A percentile compares a stretch with the other conserved stretches of the same genome.
phyloP scores from a whole-genome alignment of 495 filamentous ascomycete species.

The Podospora appendiculata region DNA sequence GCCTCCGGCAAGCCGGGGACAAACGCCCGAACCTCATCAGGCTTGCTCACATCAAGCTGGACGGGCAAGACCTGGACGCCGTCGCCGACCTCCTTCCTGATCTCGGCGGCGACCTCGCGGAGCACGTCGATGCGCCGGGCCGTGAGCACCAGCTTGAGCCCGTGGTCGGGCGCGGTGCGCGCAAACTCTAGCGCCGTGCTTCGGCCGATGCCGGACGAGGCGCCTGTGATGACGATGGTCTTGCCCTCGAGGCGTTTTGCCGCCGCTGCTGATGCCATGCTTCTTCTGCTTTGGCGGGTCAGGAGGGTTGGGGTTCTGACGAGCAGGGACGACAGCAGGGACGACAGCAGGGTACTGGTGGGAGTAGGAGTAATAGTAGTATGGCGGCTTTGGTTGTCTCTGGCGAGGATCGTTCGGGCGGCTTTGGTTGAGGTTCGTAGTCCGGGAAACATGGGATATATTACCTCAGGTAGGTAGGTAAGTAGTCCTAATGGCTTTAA shows the following conservation, averaged over 20 bases:
- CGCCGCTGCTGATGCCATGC: constrained; percentile 65
- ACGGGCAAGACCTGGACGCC: constrained; percentile 77
- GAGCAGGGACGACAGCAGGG: background rate
- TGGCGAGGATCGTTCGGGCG: no score
- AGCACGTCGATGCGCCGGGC: constrained; percentile 76
- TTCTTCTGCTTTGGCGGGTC: constrained; percentile 11
- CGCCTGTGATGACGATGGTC: constrained; percentile 87
- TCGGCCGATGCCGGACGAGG: constrained; percentile 86
- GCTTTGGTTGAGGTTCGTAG: no score
- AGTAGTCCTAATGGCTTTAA: no score
- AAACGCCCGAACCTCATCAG: constrained; percentile 68
- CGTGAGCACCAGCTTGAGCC: constrained; percentile 77
- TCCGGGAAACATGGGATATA: no score
- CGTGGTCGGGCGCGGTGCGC: constrained; percentile 64
- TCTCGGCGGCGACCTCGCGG: constrained; percentile 67
- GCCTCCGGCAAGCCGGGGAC: constrained; percentile 67
- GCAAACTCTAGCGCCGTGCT: constrained; percentile 89
- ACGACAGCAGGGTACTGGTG: background rate
- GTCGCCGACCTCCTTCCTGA: constrained; percentile 68
- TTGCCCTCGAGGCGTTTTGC: constrained; percentile 86
- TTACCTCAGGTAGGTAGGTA: no score
- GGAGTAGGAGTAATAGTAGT: no score
- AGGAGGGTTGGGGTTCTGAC: background rate
- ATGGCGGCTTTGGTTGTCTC: no score
- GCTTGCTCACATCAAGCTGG: constrained; percentile 79